Evolutionary conservation across 306 rosid genomes (phyloP), one percentile per base, ranked within the genome.

Genomic region (Vigna unguiculata): DNA sequence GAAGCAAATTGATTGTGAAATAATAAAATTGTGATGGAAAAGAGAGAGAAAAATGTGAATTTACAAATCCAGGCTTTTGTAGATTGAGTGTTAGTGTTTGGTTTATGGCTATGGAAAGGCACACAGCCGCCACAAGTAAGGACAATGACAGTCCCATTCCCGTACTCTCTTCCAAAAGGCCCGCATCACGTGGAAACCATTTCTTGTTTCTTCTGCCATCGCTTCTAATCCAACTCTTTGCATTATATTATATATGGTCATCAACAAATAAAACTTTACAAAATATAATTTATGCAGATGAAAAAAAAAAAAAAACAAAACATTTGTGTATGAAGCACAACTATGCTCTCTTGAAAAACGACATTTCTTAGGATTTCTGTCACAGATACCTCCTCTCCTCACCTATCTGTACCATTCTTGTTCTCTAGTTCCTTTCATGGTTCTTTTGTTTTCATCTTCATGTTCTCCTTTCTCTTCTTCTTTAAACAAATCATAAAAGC

Each of bases 61-160:
- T 43, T 43, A 43, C 48, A 12, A 43, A 43, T 11, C 0, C 0
- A 43, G 5, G 16, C 48, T 43, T 28, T 43, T 41, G 3, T 8
- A 7, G 43, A 38, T 38, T 38, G 47, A 41, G 47, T 41, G 3
- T 2, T 2, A 9, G 64, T 58, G 64, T 58, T 58, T 58, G 63
- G 36, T 24, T 57, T 57, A 5, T 4, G 38, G 19, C 25, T 13
- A 43, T 66, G 54, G 68, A 60, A 80, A 40, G 69, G 82, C 84
- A 84, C 84, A 84, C 76, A 90, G 97, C 96, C 93, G 93, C 96
- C 97, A 87, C 71, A 83, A 82, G 90, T 87, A 91, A 90, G 95
- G 98, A 94, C 98, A 90, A 87, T 52, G 97, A 92, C 96, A 89
- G 87, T 92, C 88, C 91, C 93, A 83, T 89, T 84, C 91, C 86